Conservation (phyloP, 345 rosid genomes). For the Ricinus communis region DNA sequence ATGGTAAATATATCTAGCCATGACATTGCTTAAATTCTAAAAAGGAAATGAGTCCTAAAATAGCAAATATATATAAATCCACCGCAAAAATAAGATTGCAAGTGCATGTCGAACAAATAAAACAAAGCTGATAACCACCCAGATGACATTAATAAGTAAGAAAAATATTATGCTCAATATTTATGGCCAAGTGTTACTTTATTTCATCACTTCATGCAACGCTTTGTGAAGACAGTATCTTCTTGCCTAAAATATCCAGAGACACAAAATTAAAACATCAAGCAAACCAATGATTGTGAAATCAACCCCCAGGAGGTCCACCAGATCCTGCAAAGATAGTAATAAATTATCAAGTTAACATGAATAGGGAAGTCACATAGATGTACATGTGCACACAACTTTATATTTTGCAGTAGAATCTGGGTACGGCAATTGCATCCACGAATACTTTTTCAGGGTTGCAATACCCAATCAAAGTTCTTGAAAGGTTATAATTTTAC, state of each 20-base stretch:
- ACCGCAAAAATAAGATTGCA: not conserved
- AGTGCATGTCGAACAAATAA: not conserved
- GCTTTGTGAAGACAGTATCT: constrained; percentile 22
- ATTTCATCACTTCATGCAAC: constrained; percentile 21
- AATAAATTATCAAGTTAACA: not conserved
- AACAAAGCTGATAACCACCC: not conserved
- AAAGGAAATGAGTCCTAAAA: too few species aligned
- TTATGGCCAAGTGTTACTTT: constrained; percentile 15
- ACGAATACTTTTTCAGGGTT: too few species aligned
- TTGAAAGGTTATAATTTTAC: not conserved
- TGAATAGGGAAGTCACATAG: not conserved
- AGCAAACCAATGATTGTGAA: constrained; percentile 16
- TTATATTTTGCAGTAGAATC: not conserved
- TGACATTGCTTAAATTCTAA: too few species aligned
- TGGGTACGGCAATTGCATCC: not conserved
- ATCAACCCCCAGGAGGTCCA: constrained; percentile 15
- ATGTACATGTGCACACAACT: too few species aligned
- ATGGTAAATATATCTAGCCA: too few species aligned
- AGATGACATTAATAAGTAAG: constrained; percentile 2
- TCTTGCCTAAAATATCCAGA: constrained; percentile 20
- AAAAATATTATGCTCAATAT: not conserved
- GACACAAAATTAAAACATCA: constrained; percentile 18
- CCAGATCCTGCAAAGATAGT: constrained; percentile 25
- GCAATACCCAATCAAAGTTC: not conserved
- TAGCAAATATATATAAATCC: too few species aligned